A percentile compares a stretch with the other conserved stretches of the same genome.
Conservation (phyloP, 768 basidiomycete species). For the Calocybe cyanea region DNA sequence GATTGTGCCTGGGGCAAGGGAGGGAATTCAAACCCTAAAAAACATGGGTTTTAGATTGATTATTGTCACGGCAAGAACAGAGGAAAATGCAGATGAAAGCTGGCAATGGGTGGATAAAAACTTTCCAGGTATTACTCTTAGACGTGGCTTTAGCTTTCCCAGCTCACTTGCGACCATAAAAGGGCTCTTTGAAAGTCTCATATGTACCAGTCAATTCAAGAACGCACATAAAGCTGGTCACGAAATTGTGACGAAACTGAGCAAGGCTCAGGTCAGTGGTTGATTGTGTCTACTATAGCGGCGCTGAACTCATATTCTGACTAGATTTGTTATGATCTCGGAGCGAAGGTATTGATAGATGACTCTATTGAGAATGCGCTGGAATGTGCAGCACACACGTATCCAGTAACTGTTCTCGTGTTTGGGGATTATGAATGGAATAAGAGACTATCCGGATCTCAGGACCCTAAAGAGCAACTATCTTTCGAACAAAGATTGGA, state of each 20-base stretch:
- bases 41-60: conserved; percentile 65
- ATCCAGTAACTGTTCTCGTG: conserved; percentile 59
- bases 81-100: conserved; percentile 51
- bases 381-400: conserved; percentile 44
- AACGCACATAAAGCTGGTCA: conserved; percentile 41
- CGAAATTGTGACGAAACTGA: conserved; percentile 52
- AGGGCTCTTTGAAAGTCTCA: conserved; percentile 54
- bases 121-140: conserved; percentile 47
- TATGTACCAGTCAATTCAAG: conserved; percentile 75
- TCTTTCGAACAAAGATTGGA: conserved; percentile 47
- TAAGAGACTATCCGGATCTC: conserved; percentile 45
- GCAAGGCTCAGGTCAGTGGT: conserved; percentile 60
- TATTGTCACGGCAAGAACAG: conserved; percentile 71
- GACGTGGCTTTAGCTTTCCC: not conserved
- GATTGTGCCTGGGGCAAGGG: conserved; percentile 59
- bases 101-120: conserved; percentile 65
- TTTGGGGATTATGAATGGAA: conserved; percentile 83
- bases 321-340: conserved; percentile 62
- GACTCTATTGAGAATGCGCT: conserved; percentile 79
- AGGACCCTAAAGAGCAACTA: conserved; percentile 48
- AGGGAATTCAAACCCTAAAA: conserved; percentile 52
- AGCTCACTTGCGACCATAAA: not conserved
- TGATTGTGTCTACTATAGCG: not conserved
- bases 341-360: conserved; percentile 68
- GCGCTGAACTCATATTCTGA: not conserved